Conservation (phyloP, 441 rosid species). For the Codiaeum variegatum region DNA sequence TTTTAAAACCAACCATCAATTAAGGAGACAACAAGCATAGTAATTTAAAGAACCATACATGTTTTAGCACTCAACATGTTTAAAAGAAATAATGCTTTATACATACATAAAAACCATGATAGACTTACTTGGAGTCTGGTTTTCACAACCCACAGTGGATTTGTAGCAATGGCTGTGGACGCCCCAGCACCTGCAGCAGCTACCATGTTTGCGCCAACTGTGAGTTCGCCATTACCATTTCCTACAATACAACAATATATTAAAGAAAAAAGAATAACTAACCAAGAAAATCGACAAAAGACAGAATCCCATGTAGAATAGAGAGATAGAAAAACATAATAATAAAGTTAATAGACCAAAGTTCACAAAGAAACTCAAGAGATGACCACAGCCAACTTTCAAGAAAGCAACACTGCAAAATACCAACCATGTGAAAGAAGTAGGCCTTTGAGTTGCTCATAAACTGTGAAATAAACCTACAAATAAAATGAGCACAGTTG, state of each 20-base stretch:
- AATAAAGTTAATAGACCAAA: not conserved
- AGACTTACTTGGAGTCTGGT: constrained; percentile 52
- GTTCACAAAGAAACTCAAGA: constrained; percentile 14
- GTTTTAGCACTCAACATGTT: not conserved
- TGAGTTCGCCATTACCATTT: constrained; percentile 41
- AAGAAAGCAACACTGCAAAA: constrained; percentile 12
- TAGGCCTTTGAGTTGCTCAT: constrained; percentile 62
- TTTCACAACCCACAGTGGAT: constrained; percentile 98
- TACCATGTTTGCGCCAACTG: constrained; percentile 70
- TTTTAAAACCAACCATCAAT: constrained; percentile 2
- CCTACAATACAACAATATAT: constrained; percentile 33
- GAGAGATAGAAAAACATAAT: not conserved
- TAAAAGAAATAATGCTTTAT: not conserved
- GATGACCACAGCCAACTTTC: constrained; percentile 12
- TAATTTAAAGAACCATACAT: not conserved
- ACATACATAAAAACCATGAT: not conserved
- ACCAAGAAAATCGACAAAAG: not conserved
- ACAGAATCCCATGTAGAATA: not conserved
- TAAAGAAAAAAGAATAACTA: constrained; percentile 13
- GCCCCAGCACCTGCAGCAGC: constrained; percentile 97
- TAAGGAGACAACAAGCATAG: not conserved
- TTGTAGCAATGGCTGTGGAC: constrained; percentile 75
- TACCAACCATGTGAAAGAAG: constrained; percentile 75
- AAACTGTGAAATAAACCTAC: constrained; percentile 86
- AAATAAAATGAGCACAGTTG: constrained; percentile 33